phyloP scores from a whole-genome alignment of 192 early-diverging fungal genomes.

The Dissophora globulifera region DNA sequence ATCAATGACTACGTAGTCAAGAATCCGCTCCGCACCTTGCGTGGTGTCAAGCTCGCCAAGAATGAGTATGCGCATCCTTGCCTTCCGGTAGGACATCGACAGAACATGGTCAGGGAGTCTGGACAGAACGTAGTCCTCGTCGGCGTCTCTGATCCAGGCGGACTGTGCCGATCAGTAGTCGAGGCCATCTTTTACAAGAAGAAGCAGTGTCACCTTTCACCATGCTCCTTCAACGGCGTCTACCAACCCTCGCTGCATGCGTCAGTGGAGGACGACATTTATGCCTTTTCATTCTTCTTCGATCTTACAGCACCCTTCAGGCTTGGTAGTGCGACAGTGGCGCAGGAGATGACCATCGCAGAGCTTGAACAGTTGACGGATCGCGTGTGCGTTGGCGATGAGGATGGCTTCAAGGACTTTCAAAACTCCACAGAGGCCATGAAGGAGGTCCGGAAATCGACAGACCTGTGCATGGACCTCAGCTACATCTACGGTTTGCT shows the following conservation, averaged over 20 bases:
- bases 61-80: constrained; percentile 63
- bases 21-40: constrained; percentile 20
- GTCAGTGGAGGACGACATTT: constrained; percentile 82
- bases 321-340: constrained; percentile 64
- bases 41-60: constrained; percentile 27
- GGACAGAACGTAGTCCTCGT: constrained; percentile 55
- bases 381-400: constrained; percentile 70
- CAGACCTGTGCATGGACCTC: constrained; percentile 93
- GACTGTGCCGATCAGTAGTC: constrained; percentile 61
- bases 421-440: constrained; percentile 57
- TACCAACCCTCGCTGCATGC: constrained; percentile 84
- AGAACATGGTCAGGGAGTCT: constrained; percentile 17
- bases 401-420: constrained; percentile 58
- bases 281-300: constrained; percentile 97
- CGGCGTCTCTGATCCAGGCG: constrained; percentile 68
- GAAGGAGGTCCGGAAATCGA: constrained; percentile 61
- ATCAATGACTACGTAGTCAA: constrained; percentile 69
- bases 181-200: constrained; percentile 83
- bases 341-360: constrained; percentile 74
- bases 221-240: constrained; percentile 93
- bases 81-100: constrained; percentile 44
- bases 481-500: constrained; percentile 90
- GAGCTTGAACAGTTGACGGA: constrained; percentile 77
- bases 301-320: constrained; percentile 78
- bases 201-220: constrained; percentile 61